A percentile compares a stretch with the other conserved stretches of the same genome.
Evolutionary conservation across 805 yeast genomes (phyloP).

Genomic region (Brettanomyces anomalus): DNA sequence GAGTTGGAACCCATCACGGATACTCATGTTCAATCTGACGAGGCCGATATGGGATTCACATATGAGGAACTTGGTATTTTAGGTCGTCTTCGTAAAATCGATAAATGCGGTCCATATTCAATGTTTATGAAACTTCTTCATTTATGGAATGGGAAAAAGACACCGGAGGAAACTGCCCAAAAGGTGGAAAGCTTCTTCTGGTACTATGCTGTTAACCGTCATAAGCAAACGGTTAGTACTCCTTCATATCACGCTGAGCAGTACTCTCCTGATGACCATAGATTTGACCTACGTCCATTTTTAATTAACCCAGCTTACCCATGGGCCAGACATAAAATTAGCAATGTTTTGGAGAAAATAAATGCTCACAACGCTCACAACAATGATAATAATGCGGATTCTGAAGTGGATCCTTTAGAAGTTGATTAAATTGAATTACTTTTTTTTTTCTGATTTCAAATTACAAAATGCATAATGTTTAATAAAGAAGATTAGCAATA

Average conservation of each 20-base stretch:
- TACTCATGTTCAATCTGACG: constrained; percentile 90
- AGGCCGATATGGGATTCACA: constrained; percentile 96
- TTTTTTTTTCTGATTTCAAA: background rate
- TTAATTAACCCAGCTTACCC: constrained; percentile 82
- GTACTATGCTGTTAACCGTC: constrained; percentile 91
- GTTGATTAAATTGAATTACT: constrained; percentile 33
- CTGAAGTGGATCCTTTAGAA: background rate
- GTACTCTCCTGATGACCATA: constrained; percentile 95
- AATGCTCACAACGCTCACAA: constrained; percentile 27
- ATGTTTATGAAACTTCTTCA: constrained; percentile 87
- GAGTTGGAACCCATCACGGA: constrained; percentile 95
- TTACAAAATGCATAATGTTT: background rate
- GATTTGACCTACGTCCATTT: constrained; percentile 95
- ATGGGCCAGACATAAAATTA: constrained; percentile 87
- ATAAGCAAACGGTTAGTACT: constrained; percentile 94
- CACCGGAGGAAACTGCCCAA: constrained; percentile 79
- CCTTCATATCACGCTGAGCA: constrained; percentile 98
- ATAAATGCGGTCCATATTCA: constrained; percentile 93
- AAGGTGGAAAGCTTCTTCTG: constrained; percentile 91
- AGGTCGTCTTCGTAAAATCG: constrained; percentile 85
- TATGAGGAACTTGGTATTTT: constrained; percentile 88
- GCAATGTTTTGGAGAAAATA: constrained; percentile 57
- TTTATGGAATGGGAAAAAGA: constrained; percentile 80
- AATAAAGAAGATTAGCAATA: background rate
- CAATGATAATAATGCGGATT: background rate